Conservation (phyloP, 805 yeast genomes). For the Nakazawaea holstii region DNA sequence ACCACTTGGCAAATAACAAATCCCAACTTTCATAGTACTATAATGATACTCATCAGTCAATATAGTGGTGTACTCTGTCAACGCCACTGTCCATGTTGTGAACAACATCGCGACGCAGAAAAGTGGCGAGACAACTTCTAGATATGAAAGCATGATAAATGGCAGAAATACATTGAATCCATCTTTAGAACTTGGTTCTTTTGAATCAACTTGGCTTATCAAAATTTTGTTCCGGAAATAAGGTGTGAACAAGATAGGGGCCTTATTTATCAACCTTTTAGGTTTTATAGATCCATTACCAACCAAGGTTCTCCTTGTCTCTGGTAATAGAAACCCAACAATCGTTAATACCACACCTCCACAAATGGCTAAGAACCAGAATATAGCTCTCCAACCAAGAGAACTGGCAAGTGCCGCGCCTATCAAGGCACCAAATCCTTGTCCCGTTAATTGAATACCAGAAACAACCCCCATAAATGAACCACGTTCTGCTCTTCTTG, state of each 20-base stretch:
- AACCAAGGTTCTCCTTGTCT: constrained; percentile 31
- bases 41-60: constrained; percentile 46
- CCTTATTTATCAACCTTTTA: background rate
- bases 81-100: constrained; percentile 63
- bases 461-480: constrained; percentile 54
- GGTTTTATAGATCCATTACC: constrained; percentile 24
- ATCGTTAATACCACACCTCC: constrained; percentile 36
- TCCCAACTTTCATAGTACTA: constrained; percentile 54
- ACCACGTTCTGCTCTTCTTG: constrained; percentile 56
- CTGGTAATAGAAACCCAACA: constrained; percentile 31
- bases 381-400: constrained; percentile 62
- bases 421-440: constrained; percentile 65
- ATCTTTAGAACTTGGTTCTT: constrained; percentile 18
- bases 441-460: constrained; percentile 58
- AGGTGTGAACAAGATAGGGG: constrained; percentile 11
- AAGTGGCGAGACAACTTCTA: constrained; percentile 42
- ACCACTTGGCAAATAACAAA: constrained; percentile 80
- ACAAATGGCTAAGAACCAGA: constrained; percentile 63
- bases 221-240: background rate
- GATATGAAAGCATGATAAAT: constrained; percentile 34
- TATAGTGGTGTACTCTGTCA: constrained; percentile 58
- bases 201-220: constrained; percentile 14
- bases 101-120: constrained; percentile 58
- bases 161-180: constrained; percentile 29
- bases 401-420: constrained; percentile 40